Evolutionary conservation across 2,329 filamentous ascomycete species (phyloP).

Genomic region (Aspergillus proliferans): DNA sequence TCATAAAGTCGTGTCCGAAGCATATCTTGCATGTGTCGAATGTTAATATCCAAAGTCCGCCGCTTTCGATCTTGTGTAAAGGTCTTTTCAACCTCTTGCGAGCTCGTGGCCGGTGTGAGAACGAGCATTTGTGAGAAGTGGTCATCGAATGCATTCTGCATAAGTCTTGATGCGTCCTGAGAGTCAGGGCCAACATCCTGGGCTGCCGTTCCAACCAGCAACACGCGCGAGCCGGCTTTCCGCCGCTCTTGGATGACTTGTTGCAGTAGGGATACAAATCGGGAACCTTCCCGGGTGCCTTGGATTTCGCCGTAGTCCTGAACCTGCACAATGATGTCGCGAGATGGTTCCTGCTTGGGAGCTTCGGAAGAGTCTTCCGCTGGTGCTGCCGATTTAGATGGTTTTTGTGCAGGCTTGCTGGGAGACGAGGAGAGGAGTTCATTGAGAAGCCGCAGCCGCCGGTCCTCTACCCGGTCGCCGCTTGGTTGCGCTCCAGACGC

Average conservation of each 20-base stretch:
- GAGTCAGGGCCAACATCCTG: slow-evolving; percentile 39
- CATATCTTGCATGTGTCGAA: slow-evolving; percentile 60
- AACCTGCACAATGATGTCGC: slow-evolving; percentile 65
- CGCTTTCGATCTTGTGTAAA: slow-evolving; percentile 46
- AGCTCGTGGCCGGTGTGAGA: slow-evolving; percentile 45
- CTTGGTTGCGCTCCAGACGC: slow-evolving; percentile 7
- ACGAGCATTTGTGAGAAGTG: slow-evolving; percentile 49
- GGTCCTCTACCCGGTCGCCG: slow-evolving; percentile 21
- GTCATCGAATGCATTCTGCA: slow-evolving; percentile 43
- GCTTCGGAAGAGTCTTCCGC: slow-evolving; percentile 7
- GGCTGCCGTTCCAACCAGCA: slow-evolving; percentile 72
- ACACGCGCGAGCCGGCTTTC: slow-evolving; percentile 62
- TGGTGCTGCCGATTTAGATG: slow-evolving; percentile 6
- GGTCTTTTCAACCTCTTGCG: slow-evolving; percentile 30
- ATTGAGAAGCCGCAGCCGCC: slow-evolving; percentile 30
- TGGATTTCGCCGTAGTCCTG: slow-evolving; percentile 75
- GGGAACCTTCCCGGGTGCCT: slow-evolving; percentile 60
- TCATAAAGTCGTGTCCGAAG: slow-evolving; percentile 39
- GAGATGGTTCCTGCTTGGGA: slow-evolving; percentile 12
- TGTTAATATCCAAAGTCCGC: slow-evolving; percentile 53
- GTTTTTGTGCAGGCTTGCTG: slow-evolving; percentile 6
- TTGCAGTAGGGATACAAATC: slow-evolving; percentile 64
- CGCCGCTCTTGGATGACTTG: slow-evolving; percentile 66
- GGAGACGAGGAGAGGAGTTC: slow-evolving; percentile 26
- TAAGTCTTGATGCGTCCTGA: slow-evolving; percentile 38